A percentile compares a stretch with the other conserved stretches of the same genome.
These are phyloP conservation scores for Puccinia polysora DNA, from an alignment of 1,284 basidiomycete genomes.

Conservation along the genomic window DNA sequence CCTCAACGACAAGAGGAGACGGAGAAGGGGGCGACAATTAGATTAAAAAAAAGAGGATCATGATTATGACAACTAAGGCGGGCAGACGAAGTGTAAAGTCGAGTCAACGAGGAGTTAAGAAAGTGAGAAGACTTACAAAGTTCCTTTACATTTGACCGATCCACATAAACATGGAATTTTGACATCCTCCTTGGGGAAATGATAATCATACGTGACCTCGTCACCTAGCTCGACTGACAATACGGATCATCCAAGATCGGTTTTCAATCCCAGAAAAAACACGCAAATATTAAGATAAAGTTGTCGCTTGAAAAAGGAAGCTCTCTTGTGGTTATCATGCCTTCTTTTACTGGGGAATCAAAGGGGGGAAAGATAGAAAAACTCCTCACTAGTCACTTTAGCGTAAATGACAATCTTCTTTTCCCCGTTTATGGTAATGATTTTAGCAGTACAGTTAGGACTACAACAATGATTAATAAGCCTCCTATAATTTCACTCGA, in stretches of 20 bases:
- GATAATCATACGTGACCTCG: slow-evolving; percentile 53
- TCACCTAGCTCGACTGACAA: slow-evolving; percentile 75
- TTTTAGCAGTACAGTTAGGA: slow-evolving; percentile 95
- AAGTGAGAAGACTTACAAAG: slow-evolving; percentile 42
- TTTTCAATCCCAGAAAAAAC: slow-evolving; percentile 74
- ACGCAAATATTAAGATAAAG: slow-evolving; percentile 17
- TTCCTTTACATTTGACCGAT: slow-evolving; percentile 52
- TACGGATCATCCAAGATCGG: too few species aligned
- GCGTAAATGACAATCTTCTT: slow-evolving; percentile 99
- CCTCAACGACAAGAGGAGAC: too few species aligned
- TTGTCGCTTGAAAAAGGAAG: slow-evolving; percentile 1
- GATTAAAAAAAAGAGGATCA: too few species aligned
- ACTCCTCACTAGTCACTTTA: slow-evolving; percentile 84
- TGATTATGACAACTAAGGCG: too few species aligned
- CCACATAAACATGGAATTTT: slow-evolving; percentile 56
- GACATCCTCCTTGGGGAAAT: slow-evolving; percentile 53
- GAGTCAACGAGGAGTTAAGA: too few species aligned
- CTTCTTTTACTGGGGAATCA: neutral
- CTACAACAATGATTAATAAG: slow-evolving; percentile 96
- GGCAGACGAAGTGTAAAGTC: too few species aligned
- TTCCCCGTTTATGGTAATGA: slow-evolving; percentile 94
- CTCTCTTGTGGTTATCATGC: neutral
- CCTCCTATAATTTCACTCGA: slow-evolving; percentile 59
- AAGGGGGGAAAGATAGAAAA: slow-evolving; percentile 73
- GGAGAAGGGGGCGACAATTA: too few species aligned